These are phyloP conservation scores for Brachypodium distachyon DNA, from an alignment of 202 grass and related monocot species.

Conservation along the genomic window DNA sequence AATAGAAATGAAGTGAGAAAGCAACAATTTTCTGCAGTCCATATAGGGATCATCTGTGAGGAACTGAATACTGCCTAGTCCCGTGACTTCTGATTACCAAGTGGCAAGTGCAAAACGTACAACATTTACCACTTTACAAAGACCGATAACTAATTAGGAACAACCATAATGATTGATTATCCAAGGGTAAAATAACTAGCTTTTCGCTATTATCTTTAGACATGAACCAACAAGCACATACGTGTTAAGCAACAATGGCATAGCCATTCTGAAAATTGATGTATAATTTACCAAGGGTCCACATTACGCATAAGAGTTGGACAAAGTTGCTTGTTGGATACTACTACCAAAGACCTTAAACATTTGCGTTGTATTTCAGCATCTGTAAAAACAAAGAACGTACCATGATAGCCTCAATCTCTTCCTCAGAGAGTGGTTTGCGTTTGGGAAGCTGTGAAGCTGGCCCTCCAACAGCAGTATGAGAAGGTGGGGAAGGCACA, in stretches of 20 bases:
- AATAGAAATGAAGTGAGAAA: neutral
- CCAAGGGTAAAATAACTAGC: neutral
- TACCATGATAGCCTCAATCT: constrained; percentile 98
- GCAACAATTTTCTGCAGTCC: neutral
- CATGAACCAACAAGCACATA: neutral
- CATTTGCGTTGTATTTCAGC: neutral
- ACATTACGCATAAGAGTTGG: neutral
- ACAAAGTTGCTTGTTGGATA: neutral
- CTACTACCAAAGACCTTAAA: neutral
- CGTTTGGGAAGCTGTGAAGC: constrained; percentile 93
- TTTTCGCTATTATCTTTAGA: neutral
- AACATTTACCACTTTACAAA: neutral
- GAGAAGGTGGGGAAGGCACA: constrained; percentile 82
- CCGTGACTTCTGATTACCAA: neutral
- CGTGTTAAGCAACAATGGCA: neutral
- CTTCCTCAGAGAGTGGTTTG: constrained; percentile 81
- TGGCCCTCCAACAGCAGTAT: constrained; percentile 78
- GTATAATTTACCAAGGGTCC: neutral
- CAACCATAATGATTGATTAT: neutral
- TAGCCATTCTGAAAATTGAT: constrained; percentile 7
- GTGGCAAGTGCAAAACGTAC: neutral
- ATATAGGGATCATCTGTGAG: neutral
- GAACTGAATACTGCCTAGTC: neutral
- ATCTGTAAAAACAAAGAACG: neutral
- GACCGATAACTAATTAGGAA: neutral